Percentiles rank a stretch among this genome's conserved stretches.
These are phyloP conservation scores for Penicillium malachiteum DNA, from an alignment of 495 filamentous ascomycete genomes.

Conservation along the genomic window DNA sequence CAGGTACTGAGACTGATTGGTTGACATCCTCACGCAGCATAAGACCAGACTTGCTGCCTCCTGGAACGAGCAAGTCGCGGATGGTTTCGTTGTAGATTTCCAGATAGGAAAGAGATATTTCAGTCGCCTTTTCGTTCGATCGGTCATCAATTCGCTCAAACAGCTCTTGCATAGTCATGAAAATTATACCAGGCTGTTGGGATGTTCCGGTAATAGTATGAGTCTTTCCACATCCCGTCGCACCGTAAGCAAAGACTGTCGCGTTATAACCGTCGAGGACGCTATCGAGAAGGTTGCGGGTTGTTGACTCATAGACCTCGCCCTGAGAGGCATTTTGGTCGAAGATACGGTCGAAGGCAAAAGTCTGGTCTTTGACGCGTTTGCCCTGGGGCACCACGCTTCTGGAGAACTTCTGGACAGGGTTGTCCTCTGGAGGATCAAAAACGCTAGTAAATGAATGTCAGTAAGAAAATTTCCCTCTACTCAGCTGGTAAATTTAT, in stretches of 20 bases:
- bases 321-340: constrained; percentile 92
- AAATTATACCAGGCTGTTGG: constrained; percentile 96
- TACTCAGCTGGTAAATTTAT: background rate
- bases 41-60: constrained; percentile 79
- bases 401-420: constrained; percentile 85
- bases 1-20: constrained; percentile 88
- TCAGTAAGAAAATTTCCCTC: background rate
- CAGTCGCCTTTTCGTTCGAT: constrained; percentile 79
- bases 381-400: constrained; percentile 83
- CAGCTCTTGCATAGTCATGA: constrained; percentile 96
- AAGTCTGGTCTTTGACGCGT: constrained; percentile 95
- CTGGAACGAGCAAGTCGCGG: constrained; percentile 85
- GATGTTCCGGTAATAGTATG: constrained; percentile 96
- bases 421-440: constrained; percentile 95
- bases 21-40: constrained; percentile 95
- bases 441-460: constrained; percentile 67
- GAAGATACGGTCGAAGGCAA: constrained; percentile 95
- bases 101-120: constrained; percentile 90
- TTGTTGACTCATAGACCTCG: constrained; percentile 96
- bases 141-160: constrained; percentile 91
- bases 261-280: constrained; percentile 98
- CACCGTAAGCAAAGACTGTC: constrained; percentile 97
- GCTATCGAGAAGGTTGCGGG: constrained; percentile 83
- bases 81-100: constrained; percentile 99
- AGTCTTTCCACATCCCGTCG: constrained; percentile 97